Evolutionary conservation across 495 filamentous ascomycete genomes (phyloP), one percentile per base, ranked within the genome.

Genomic region (Bryoglossum gracile): DNA sequence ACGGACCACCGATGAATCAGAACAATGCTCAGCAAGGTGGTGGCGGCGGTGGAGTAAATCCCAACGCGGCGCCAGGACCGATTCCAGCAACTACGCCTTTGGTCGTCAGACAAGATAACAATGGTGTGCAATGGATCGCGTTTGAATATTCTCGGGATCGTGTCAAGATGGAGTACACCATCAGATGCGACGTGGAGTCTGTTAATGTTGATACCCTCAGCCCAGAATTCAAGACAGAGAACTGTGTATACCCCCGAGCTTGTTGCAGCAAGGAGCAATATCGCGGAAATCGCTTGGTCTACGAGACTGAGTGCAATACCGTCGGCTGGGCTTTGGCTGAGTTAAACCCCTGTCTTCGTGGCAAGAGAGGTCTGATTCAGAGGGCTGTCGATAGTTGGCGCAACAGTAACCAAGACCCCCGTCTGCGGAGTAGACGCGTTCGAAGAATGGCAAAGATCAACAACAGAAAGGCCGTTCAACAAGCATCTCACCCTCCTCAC

Each of bases 151-250:
- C 94, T 13, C 81, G 92, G 21, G 92, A 98, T 63, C 76, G 92
- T 23, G 89, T 98, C 54, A 98, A 98, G 78, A 95, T 96, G 89
- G 92, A 95, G 64, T 98, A 98, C 65, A 95, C 89, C 0, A 98
- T 98, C 61, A 84, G 92, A 26, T 98, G 92, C 61, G 92, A 98
- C 58, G 92, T 97, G 18, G 92, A 96, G 68, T 95, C 90, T 1
- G 89, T 98, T 36, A 89, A 88, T 62, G 86, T 91, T 41, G 89
- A 96, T 41, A 81, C 76, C 35, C 78, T 98, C 23, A 76, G 76
- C 51, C 72, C 76, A 55, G 89, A 96, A 43, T 97, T 97, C 79
- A 95, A 94, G 71, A 86, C 84, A 4, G 90, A 94, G 62, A 98
- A 98, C 68, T 97, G 94, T 67, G 92, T 98, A 9, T 98, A 98